Percentiles rank a stretch among this genome's conserved stretches.
phyloP scores from a whole-genome alignment of 345 rosid genomes.

The Eucalyptus albens region DNA sequence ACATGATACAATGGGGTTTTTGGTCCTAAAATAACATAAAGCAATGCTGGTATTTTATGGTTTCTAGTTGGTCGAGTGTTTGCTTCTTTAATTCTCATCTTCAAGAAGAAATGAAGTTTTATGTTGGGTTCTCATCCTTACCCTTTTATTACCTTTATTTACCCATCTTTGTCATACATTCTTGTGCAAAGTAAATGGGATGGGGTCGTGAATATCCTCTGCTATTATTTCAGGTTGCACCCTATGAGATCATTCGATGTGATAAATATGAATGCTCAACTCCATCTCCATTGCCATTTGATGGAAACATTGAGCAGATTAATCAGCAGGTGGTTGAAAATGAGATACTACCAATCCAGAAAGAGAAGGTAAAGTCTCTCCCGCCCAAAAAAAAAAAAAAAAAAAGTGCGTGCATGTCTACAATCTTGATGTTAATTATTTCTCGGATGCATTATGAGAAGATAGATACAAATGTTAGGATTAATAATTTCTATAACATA shows the following conservation, averaged over 20 bases:
- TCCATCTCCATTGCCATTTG: slow-evolving; percentile 13
- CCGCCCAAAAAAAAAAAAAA: background rate
- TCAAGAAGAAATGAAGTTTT: background rate
- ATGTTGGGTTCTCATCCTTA: background rate
- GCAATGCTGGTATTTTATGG: background rate
- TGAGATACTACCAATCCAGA: slow-evolving; percentile 15
- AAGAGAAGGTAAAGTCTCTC: slow-evolving; percentile 38
- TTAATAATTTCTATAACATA: background rate
- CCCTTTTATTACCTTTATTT: background rate
- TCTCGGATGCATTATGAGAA: background rate
- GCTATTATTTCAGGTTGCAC: slow-evolving; percentile 56
- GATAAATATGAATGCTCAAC: slow-evolving; percentile 48
- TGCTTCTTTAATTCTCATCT: background rate
- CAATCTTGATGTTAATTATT: background rate
- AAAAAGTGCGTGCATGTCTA: background rate
- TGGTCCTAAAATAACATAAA: background rate
- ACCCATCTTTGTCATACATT: background rate
- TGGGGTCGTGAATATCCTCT: background rate
- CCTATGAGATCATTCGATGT: slow-evolving; percentile 52
- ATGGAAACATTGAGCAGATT: slow-evolving; percentile 28
- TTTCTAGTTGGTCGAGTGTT: background rate
- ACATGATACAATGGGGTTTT: background rate
- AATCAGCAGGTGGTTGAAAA: slow-evolving; percentile 23
- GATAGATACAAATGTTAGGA: background rate
- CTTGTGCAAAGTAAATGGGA: background rate